Evolutionary conservation across 768 basidiomycete genomes (phyloP).

Genomic region (Tricholoma matsutake): DNA sequence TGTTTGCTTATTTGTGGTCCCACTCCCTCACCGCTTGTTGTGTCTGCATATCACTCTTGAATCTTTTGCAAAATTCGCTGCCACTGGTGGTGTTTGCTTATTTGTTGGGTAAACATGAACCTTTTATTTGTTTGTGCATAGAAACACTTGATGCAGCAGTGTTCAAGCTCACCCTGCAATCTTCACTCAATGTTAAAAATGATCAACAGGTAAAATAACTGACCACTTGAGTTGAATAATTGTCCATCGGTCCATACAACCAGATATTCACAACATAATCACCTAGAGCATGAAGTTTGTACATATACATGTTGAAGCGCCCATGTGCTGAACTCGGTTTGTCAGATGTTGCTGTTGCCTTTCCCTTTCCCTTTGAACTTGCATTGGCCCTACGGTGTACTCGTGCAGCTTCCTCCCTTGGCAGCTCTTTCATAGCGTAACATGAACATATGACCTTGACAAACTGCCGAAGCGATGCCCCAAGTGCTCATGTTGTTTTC

Average conservation of each 20-base stretch:
- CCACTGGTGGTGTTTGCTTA: background rate
- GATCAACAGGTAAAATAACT: background rate
- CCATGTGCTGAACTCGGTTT: background rate
- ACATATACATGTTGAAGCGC: constrained; percentile 4
- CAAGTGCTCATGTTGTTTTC: background rate
- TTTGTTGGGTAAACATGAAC: background rate
- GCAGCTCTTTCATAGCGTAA: constrained; percentile 6
- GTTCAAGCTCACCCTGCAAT: constrained; percentile 12
- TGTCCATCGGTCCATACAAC: constrained; percentile 7
- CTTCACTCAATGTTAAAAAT: background rate
- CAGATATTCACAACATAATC: constrained; percentile 10
- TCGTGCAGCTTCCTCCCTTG: constrained; percentile 6
- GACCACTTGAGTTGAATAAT: constrained; percentile 14
- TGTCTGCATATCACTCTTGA: background rate
- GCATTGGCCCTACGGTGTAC: background rate
- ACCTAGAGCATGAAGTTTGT: constrained; percentile 12
- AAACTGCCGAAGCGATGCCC: constrained; percentile 3
- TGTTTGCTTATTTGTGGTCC: no score
- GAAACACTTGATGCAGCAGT: constrained; percentile 3
- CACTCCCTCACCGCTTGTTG: background rate
- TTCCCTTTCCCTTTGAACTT: no score
- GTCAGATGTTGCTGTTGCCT: background rate
- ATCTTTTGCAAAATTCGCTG: background rate
- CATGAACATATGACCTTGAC: background rate
- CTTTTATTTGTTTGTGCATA: constrained; percentile 5